These are phyloP conservation scores for Xanthoceras sorbifolium DNA, from an alignment of 345 rosid species.

Conservation along the genomic window DNA sequence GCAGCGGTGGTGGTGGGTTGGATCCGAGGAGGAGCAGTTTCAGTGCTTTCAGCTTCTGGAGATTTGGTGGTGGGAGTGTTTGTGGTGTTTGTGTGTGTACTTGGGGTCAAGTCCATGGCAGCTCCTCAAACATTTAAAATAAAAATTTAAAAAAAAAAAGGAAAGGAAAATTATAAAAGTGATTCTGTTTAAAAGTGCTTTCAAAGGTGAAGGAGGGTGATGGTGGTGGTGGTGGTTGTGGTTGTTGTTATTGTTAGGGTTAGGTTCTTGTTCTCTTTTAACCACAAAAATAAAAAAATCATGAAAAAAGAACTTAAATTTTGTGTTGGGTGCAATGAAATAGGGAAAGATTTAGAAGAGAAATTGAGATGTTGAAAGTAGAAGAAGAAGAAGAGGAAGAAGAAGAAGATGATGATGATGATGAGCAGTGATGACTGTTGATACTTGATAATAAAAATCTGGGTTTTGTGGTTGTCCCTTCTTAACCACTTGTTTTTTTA, in stretches of 20 bases:
- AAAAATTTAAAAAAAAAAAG: neutral
- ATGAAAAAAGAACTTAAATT: neutral
- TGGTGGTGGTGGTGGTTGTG: too few relatives aligned
- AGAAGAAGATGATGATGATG: constrained; percentile 24
- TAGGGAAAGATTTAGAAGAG: too few relatives aligned
- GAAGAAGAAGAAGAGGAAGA: too few relatives aligned
- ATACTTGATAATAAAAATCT: constrained; percentile 59
- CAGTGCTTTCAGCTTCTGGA: constrained; percentile 44
- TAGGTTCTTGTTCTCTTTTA: neutral
- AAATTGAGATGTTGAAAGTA: neutral
- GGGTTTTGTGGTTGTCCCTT: constrained; percentile 61
- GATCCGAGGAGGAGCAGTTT: constrained; percentile 57
- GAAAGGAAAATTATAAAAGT: neutral
- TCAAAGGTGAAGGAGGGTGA: neutral
- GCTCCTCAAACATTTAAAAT: constrained; percentile 41
- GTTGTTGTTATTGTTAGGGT: neutral
- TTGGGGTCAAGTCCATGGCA: constrained; percentile 61
- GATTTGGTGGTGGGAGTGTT: constrained; percentile 38
- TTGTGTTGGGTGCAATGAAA: neutral
- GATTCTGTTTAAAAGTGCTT: neutral
- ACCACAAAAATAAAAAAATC: neutral
- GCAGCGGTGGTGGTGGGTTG: constrained; percentile 29
- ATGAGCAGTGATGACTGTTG: constrained; percentile 41
- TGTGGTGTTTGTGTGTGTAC: constrained; percentile 34
- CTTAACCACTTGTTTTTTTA: constrained; percentile 44